Evolutionary conservation across 306 rosid species (phyloP).

Genomic region (Vigna nakashimae): DNA sequence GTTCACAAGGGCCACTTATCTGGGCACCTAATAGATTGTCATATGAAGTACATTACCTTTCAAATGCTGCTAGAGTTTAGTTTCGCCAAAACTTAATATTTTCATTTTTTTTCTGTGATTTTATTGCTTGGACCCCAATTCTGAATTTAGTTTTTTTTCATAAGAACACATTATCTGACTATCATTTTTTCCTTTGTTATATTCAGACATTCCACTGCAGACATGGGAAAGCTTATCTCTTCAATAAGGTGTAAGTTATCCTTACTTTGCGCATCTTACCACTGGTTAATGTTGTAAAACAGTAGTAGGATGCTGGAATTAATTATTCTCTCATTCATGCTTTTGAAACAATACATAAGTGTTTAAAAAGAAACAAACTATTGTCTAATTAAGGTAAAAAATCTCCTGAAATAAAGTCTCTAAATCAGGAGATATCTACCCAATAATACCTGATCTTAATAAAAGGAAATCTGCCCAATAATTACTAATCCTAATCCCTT

Average conservation of each 20-base stretch:
- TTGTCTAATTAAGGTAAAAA: too few species aligned
- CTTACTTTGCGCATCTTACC: constrained; percentile 45
- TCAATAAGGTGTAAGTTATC: constrained; percentile 90
- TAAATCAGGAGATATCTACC: too few species aligned
- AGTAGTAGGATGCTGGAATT: too few species aligned
- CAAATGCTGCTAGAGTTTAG: constrained; percentile 15
- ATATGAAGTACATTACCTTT: constrained; percentile 7
- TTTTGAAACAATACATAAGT: too few species aligned
- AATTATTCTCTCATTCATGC: too few species aligned
- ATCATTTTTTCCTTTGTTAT: constrained; percentile 48
- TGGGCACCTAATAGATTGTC: constrained; percentile 1
- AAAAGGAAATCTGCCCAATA: too few species aligned
- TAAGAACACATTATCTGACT: constrained; percentile 49
- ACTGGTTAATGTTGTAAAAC: too few species aligned
- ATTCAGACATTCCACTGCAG: constrained; percentile 77
- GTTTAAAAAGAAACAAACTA: too few species aligned
- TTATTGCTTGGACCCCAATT: constrained; percentile 32
- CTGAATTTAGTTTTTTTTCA: constrained; percentile 32
- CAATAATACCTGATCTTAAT: too few species aligned
- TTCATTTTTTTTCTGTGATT: not conserved
- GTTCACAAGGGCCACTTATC: constrained; percentile 4
- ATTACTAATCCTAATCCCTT: too few species aligned
- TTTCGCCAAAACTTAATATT: constrained; percentile 2
- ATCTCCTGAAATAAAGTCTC: too few species aligned
- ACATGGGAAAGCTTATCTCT: constrained; percentile 96